Base-by-base conservation (phyloP, 257 asterid genomes). In the Rubia yunnanensis region DNA sequence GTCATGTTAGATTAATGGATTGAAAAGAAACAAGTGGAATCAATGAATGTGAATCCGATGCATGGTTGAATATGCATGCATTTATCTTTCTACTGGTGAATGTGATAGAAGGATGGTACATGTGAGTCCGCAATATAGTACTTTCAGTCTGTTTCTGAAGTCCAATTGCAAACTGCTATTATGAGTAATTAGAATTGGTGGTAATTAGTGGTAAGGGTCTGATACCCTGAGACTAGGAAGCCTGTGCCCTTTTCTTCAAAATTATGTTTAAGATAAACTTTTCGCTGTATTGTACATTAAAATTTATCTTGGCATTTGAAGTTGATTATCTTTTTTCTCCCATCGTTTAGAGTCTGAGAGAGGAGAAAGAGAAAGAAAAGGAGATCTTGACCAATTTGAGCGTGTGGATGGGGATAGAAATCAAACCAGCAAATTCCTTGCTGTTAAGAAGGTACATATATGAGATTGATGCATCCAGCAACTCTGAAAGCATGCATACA, bases 391-490 rank as follows among this genome's bases (percentile, higher is more conserved):
- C 81, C 95, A 78, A 68, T 88, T 86, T 81, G 99, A 92, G 77
- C 96, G 97, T 63, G 55, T 89, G 74, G 96, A 89, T 73, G 99
- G 99, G 70, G 99, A 92, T 72, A 83, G 99, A 78, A 89, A 92
- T 68, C 83, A 75, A 72, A 79, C 90, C 66, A 84, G 81, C 72
- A 85, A 77, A 81, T 79, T 69, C 54, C 90, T 89, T 70, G 99
- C 99, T 67, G 90, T 92, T 56, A 92, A 92, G 81, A 92, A 90
- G 94, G 99, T 90, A 78, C 28, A 15, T 68, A 18, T 63, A 9
- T 48, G 28, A 67, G 39, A 23, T 61, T 68, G 50, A 18, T 48
- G 11, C 60, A 5, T 56, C 35, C 52, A 41, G 14, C 44, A 54
- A 44, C 57, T 64, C 57, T 27, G 7, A 30, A 64, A 28, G n/a